A percentile compares a stretch with the other conserved stretches of the same genome.
Evolutionary conservation across 257 asterid genomes (phyloP).

Genomic region (Misopates orontium): DNA sequence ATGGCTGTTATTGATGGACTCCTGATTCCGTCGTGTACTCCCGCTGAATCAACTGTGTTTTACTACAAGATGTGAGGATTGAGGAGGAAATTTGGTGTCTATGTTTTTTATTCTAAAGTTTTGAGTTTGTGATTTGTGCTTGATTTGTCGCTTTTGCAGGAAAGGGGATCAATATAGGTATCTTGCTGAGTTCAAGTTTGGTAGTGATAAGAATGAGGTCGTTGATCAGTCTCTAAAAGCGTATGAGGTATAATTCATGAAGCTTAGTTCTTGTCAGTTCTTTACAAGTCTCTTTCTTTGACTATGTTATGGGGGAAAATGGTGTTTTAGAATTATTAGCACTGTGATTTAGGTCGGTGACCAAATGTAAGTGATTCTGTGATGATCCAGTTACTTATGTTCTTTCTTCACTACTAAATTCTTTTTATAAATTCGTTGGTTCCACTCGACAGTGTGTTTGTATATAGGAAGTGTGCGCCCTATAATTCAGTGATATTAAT

Average conservation of each 20-base stretch:
- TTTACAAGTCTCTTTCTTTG: neutral
- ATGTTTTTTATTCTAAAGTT: neutral
- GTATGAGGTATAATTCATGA: constrained; percentile 46
- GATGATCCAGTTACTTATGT: too few relatives aligned
- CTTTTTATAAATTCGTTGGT: neutral
- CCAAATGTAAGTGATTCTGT: neutral
- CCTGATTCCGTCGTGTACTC: constrained; percentile 72
- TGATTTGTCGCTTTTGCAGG: constrained; percentile 39
- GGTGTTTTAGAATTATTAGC: constrained; percentile 1
- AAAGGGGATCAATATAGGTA: constrained; percentile 73
- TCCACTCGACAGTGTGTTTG: constrained; percentile 10
- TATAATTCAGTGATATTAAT: too few relatives aligned
- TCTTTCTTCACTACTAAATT: too few relatives aligned
- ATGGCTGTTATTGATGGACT: constrained; percentile 81
- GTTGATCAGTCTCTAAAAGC: constrained; percentile 66
- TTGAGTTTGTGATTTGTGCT: constrained; percentile 17
- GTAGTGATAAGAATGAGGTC: constrained; percentile 60
- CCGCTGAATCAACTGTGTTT: constrained; percentile 85
- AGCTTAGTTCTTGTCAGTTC: constrained; percentile 17
- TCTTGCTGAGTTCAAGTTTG: constrained; percentile 61
- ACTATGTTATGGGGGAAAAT: constrained; percentile 1
- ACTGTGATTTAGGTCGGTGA: constrained; percentile 9
- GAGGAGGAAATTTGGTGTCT: neutral
- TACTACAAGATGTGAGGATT: constrained; percentile 74
- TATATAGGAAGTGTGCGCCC: constrained; percentile 1